Percentiles rank a stretch among this genome's conserved stretches.
phyloP scores from a whole-genome alignment of 805 yeast species.

The Teunomyces pallodes region DNA sequence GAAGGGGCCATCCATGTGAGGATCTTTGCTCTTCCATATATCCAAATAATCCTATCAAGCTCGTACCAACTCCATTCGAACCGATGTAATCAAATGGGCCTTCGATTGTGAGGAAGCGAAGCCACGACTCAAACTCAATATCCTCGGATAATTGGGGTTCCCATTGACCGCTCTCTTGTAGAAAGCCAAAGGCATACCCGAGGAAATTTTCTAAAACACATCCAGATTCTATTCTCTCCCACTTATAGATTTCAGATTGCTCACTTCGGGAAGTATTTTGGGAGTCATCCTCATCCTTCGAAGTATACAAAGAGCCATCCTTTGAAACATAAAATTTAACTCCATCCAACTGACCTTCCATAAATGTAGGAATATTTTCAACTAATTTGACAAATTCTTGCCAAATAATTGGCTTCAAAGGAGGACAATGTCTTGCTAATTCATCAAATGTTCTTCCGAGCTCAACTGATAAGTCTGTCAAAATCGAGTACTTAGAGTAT shows the following conservation, averaged over 20 bases:
- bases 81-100: slow-evolving; percentile 62
- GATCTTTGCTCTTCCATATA: slow-evolving; percentile 55
- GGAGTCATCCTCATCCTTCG: slow-evolving; percentile 10
- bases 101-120: slow-evolving; percentile 46
- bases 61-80: slow-evolving; percentile 49
- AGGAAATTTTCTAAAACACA: slow-evolving; percentile 50
- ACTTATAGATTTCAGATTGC: slow-evolving; percentile 39
- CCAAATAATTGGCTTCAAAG: slow-evolving; percentile 57
- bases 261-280: slow-evolving; percentile 32
- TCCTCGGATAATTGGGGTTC: slow-evolving; percentile 34
- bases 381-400: slow-evolving; percentile 47
- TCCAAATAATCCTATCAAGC: slow-evolving; percentile 53
- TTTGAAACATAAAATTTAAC: slow-evolving; percentile 47
- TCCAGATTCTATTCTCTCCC: slow-evolving; percentile 52
- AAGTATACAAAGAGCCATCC: slow-evolving; percentile 2
- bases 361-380: slow-evolving; percentile 39
- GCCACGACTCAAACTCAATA: slow-evolving; percentile 43
- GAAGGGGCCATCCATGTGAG: slow-evolving; percentile 42
- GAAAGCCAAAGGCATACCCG: slow-evolving; percentile 49
- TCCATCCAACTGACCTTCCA: slow-evolving; percentile 28
- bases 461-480: slow-evolving; percentile 32
- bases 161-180: slow-evolving; percentile 53
- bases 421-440: slow-evolving; percentile 78
- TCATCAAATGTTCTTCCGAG: slow-evolving; percentile 76
- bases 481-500: slow-evolving; percentile 52